Evolutionary conservation across 352 stramenopile genomes (phyloP).

Genomic region (Achlya hypogyna): DNA sequence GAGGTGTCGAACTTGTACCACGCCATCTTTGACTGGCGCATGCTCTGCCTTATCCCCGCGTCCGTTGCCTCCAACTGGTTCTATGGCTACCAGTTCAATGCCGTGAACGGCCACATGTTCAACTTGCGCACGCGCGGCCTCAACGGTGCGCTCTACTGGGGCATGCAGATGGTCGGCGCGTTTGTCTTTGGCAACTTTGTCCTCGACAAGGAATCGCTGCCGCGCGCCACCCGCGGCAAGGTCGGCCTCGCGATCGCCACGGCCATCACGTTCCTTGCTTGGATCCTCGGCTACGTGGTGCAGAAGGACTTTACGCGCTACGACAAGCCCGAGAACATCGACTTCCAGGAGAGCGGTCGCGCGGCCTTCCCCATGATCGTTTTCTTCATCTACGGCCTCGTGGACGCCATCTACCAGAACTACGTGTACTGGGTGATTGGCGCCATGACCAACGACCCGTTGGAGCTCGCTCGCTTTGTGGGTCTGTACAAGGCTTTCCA

Average conservation of each 20-base stretch:
- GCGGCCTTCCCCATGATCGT: conserved; percentile 31
- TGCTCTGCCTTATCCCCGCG: conserved; percentile 32
- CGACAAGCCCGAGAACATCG: conserved; percentile 25
- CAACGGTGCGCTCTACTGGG: conserved; percentile 33
- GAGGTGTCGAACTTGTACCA: neutral
- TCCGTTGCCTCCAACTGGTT: conserved; percentile 57
- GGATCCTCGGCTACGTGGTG: conserved; percentile 26
- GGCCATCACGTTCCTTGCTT: conserved; percentile 30
- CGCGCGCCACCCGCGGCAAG: neutral
- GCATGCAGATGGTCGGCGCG: conserved; percentile 34
- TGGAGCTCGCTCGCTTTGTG: conserved; percentile 38
- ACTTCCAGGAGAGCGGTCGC: conserved; percentile 23
- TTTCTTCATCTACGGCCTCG: conserved; percentile 60
- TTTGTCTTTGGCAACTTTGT: conserved; percentile 21
- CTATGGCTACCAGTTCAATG: conserved; percentile 38
- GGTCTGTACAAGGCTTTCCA: conserved; percentile 67
- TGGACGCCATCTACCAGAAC: conserved; percentile 63
- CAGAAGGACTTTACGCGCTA: conserved; percentile 28
- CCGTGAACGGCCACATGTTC: conserved; percentile 33
- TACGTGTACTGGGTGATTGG: conserved; percentile 77
- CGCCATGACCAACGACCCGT: conserved; percentile 28
- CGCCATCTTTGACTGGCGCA: conserved; percentile 6
- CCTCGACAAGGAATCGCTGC: conserved; percentile 24
- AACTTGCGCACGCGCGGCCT: conserved; percentile 31
- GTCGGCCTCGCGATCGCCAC: conserved; percentile 19